Base-by-base conservation (phyloP, 257 asterid genomes). In the Solanum gracilifrons region DNA sequence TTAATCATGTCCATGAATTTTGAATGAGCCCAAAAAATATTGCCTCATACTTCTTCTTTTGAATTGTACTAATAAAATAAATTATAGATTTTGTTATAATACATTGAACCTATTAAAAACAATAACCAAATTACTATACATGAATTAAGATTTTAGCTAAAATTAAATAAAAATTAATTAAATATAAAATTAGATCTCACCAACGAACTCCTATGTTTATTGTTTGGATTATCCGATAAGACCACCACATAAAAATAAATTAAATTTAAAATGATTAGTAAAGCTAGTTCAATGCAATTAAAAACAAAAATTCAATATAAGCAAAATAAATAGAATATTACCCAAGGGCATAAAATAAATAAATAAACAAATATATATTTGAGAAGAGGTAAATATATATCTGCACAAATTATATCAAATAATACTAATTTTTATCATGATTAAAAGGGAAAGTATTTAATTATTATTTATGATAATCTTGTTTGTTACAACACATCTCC, bases 141-240 rank as follows among this genome's bases (percentile, higher is more conserved):
- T 64, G 29, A 46, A 71, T 9, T 43, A 2, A 3, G 5, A 20
- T 9, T 8, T 18, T 46, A 32, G 72, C 1, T 37, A 18, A 62
- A 79, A 60, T 25, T 4, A 6, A 37, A n/a, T 33, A 1, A 27
- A 29, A 77, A 48, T 2, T 7, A 23, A 36, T 39, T 46, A 77
- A n/a, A 36, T 36, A 75, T 23, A 12, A 75, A 36, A 36, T 20
- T 75, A 2, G 13, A 37, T 37, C 95, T 91, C 55, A 94, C 97
- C 97, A 82, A 92, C 92, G 77, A 96, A 96, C 87, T 94, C 97
- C 92, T 92, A 89, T 60, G 77, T 80, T 87, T 43, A 20, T 84
- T 87, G 29, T 37, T 68, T 9, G 76, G 31, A 41, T n/a, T 89
- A 71, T 27, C 91, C 88, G 58, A 83, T 20, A 37, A 75, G 23